Evolutionary conservation across 495 filamentous ascomycete genomes (phyloP).

Genomic region (Penicillium dipodomyicola): DNA sequence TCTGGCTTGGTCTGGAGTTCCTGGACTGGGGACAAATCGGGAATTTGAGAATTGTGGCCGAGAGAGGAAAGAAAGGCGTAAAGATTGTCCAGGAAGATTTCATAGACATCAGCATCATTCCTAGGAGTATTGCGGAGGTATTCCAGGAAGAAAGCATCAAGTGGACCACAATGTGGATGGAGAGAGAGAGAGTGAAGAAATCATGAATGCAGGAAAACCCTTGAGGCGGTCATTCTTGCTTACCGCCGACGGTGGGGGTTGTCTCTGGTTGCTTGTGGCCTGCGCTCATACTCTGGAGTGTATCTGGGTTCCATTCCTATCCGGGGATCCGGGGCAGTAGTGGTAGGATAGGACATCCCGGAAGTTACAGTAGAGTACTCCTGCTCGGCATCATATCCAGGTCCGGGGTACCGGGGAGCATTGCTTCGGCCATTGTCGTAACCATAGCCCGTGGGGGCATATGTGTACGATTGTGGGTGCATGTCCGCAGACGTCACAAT

Average conservation of each 20-base stretch:
- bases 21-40: conserved; percentile 13
- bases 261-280: conserved; percentile 44
- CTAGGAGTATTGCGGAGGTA: conserved; percentile 18
- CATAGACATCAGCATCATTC: conserved; percentile 27
- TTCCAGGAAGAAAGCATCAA: conserved; percentile 26
- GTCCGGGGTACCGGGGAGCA: conserved; percentile 48
- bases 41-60: conserved; percentile 10
- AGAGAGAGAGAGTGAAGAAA: conserved; percentile 16
- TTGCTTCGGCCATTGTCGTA: conserved; percentile 46
- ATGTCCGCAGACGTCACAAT: conserved; percentile 39
- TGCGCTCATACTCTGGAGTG: conserved; percentile 47
- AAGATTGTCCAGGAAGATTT: conserved; percentile 17
- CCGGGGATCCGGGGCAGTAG: conserved; percentile 47
- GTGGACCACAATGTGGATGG: conserved; percentile 15
- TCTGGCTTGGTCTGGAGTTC: conserved; percentile 10
- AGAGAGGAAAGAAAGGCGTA: conserved; percentile 9
- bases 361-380: conserved; percentile 47
- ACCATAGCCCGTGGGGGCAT: conserved; percentile 39
- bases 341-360: conserved; percentile 45
- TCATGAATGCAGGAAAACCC: conserved; percentile 20
- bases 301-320: conserved; percentile 52
- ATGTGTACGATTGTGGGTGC: conserved; percentile 43
- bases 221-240: conserved; percentile 17
- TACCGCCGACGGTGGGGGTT: conserved; percentile 44
- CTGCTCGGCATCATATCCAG: conserved; percentile 46